Percentiles rank a stretch among this genome's conserved stretches.
phyloP scores from a whole-genome alignment of 202 grass and related monocot species.

The Musa balbisiana region DNA sequence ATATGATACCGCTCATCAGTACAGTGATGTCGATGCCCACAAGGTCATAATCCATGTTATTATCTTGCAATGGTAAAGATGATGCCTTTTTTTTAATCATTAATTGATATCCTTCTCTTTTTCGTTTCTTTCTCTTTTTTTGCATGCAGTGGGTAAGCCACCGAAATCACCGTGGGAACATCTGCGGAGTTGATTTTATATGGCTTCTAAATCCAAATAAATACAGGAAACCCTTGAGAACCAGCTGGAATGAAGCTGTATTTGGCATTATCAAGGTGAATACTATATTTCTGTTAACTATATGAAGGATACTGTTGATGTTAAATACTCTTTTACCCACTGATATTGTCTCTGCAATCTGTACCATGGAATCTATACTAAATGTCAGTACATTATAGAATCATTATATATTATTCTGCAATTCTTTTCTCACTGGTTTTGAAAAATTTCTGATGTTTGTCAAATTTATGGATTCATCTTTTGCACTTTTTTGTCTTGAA shows the following conservation, averaged over 20 bases:
- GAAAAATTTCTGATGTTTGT: not conserved
- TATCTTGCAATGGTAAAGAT: not conserved
- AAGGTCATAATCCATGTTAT: slow-evolving; percentile 5
- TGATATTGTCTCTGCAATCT: no score
- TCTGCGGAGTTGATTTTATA: slow-evolving; percentile 23
- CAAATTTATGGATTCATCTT: not conserved
- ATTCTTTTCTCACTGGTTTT: no score
- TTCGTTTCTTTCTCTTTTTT: not conserved
- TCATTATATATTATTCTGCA: no score
- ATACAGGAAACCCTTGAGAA: slow-evolving; percentile 9
- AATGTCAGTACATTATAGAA: no score
- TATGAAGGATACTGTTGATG: not conserved
- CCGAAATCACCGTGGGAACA: slow-evolving; percentile 19
- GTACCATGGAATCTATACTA: no score
- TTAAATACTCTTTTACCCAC: no score
- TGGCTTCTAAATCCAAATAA: slow-evolving; percentile 25
- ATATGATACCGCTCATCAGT: slow-evolving; percentile 16
- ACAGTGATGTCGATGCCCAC: slow-evolving; percentile 20
- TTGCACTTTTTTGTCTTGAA: not conserved
- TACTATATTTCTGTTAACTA: not conserved
- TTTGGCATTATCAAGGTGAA: slow-evolving; percentile 21
- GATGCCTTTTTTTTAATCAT: not conserved
- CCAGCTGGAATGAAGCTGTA: slow-evolving; percentile 24
- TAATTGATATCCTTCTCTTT: not conserved
- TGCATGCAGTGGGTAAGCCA: slow-evolving; percentile 20